Evolutionary conservation across 306 rosid genomes (phyloP).

Genomic region (Sicyos baderoa): DNA sequence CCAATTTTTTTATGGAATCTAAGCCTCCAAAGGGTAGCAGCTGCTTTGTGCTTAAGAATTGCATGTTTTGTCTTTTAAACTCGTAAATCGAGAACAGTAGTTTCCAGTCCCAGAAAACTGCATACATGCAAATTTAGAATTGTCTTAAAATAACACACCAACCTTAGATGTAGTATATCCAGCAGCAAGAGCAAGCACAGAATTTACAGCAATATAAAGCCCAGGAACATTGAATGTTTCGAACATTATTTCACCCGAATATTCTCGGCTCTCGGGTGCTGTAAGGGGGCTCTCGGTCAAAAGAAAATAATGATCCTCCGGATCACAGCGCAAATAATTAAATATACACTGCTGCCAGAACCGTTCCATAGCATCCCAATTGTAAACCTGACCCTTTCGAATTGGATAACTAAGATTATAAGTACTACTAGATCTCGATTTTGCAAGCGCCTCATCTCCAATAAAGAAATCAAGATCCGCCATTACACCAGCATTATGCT

Average conservation of each 20-base stretch:
- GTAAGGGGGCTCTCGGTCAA: conserved; percentile 93
- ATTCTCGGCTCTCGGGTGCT: conserved; percentile 94
- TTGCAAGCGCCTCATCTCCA: conserved; percentile 83
- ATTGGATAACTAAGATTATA: conserved; percentile 78
- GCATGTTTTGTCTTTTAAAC: background rate
- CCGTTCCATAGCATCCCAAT: conserved; percentile 98
- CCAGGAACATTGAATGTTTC: conserved; percentile 99
- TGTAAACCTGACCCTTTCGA: conserved; percentile 80
- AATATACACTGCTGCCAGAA: conserved; percentile 97
- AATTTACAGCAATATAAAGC: conserved; percentile 88
- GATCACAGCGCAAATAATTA: conserved; percentile 93
- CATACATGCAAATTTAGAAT: conserved; percentile 1
- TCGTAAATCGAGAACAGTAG: background rate
- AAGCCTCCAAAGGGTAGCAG: background rate
- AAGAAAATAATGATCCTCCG: conserved; percentile 94
- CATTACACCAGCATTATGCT: conserved; percentile 97
- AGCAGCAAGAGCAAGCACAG: conserved; percentile 99
- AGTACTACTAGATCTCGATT: conserved; percentile 70
- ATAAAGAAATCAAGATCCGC: conserved; percentile 99
- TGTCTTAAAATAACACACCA: conserved; percentile 21
- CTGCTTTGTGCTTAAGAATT: background rate
- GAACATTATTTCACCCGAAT: conserved; percentile 95
- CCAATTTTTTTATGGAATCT: background rate
- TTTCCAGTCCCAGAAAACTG: conserved; percentile 17
- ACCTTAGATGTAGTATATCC: conserved; percentile 99